These are phyloP conservation scores for Fusarium cicatricum DNA, from an alignment of 2,329 filamentous ascomycete genomes.

Conservation along the genomic window DNA sequence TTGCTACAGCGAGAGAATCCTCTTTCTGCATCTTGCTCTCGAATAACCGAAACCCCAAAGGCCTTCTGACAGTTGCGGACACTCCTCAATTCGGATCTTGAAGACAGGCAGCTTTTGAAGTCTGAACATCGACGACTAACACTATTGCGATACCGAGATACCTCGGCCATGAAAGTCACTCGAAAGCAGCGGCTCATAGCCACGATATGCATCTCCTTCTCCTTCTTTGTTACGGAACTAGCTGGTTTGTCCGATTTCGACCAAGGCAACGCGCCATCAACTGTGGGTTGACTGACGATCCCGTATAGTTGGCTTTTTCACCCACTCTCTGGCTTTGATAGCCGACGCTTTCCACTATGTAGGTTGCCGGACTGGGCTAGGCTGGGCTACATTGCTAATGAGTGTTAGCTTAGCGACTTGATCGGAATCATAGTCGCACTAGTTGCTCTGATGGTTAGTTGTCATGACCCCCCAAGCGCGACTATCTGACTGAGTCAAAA, in stretches of 20 bases:
- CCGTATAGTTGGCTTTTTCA: constrained; percentile 69
- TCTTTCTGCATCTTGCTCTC: neutral
- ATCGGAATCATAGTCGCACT: constrained; percentile 74
- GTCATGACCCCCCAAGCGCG: neutral
- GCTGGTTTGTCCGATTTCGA: constrained; percentile 47
- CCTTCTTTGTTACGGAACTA: constrained; percentile 62
- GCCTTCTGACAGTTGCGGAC: too few relatives aligned
- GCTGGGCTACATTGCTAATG: constrained; percentile 26
- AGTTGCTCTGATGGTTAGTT: constrained; percentile 66
- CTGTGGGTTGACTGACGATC: neutral
- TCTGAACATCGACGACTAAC: neutral
- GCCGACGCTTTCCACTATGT: constrained; percentile 82
- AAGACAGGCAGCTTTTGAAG: neutral
- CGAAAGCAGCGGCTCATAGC: constrained; percentile 56
- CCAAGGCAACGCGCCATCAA: neutral
- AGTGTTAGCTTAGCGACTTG: constrained; percentile 70
- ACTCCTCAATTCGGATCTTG: too few relatives aligned
- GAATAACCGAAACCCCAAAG: too few relatives aligned
- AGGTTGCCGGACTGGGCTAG: neutral
- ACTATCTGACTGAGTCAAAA: neutral
- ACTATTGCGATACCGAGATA: neutral
- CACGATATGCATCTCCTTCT: constrained; percentile 58
- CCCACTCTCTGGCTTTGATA: constrained; percentile 74
- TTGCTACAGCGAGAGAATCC: constrained; percentile 1
- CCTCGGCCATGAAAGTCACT: constrained; percentile 29